A percentile compares a stretch with the other conserved stretches of the same genome.
Evolutionary conservation across 257 asterid genomes (phyloP).

Genomic region (Solanum piurae): DNA sequence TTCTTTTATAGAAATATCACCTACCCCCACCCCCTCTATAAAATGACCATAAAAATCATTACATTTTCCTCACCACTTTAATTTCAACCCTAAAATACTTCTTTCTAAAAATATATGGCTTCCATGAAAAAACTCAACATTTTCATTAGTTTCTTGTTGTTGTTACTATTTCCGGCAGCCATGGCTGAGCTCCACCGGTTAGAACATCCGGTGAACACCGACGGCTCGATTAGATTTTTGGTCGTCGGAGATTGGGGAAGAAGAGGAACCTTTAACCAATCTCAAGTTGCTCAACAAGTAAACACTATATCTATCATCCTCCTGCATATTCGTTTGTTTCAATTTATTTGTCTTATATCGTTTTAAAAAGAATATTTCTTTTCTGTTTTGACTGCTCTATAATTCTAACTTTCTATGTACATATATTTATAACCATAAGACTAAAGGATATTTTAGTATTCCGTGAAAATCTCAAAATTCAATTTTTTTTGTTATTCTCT

Average conservation of each 20-base stretch:
- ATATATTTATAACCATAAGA: neutral
- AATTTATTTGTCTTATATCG: neutral
- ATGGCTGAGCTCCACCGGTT: constrained; percentile 20
- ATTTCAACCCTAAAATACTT: neutral
- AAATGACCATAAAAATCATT: neutral
- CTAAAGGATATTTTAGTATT: neutral
- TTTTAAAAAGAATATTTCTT: too few species aligned
- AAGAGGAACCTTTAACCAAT: constrained; percentile 45
- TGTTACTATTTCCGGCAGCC: neutral
- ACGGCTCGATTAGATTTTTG: constrained; percentile 27
- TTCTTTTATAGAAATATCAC: neutral
- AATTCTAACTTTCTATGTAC: too few species aligned
- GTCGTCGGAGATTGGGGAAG: constrained; percentile 87
- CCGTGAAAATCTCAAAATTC: neutral
- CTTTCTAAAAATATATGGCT: neutral
- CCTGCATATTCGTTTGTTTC: neutral
- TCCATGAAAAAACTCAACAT: neutral
- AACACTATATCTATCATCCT: neutral
- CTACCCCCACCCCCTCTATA: neutral
- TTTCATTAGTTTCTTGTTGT: neutral
- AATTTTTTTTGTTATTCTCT: neutral
- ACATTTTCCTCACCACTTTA: neutral
- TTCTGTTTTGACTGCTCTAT: too few species aligned
- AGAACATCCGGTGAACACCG: constrained; percentile 18
- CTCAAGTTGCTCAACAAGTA: constrained; percentile 28